Base-by-base conservation (phyloP, 345 rosid species). In the Murraya koenigii region DNA sequence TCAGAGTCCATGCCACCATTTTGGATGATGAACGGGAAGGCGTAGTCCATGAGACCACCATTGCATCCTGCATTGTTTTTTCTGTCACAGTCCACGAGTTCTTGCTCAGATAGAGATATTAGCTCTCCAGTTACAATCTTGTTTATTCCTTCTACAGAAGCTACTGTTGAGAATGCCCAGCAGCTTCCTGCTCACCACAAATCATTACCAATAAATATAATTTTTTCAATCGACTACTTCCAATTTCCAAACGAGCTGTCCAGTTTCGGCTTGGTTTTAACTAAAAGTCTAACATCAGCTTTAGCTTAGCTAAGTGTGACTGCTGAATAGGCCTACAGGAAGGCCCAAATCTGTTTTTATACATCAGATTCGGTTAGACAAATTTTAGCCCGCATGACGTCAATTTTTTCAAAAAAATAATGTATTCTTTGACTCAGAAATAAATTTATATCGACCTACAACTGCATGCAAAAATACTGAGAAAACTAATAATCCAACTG, bases 11-110 rank as follows among this genome's bases (percentile, higher is more conserved):
- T 85, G 20, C 99, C 99, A 28, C 99, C 98, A 20, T 91, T 91
- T 61, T 91, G 80, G 10, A 90, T 89, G 36, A 96, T 96, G 90
- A 92, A 96, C 69, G 92, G 90, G 82, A 94, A 96, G 41, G 94
- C 99, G 41, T 96, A 92, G 82, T 96, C 99, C 99, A 96, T 96
- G 10, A 96, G 88, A 78, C 99, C 99, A 4, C 99, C 98, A 36
- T 91, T 87, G 77, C 99, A 96, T 0, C 99, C 99, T 49, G 86
- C 86, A 69, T 96, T 88, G 60, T 91, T 89, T 6, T 82, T 1
- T 2, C 58, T 84, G 86, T 96, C 99, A 22, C 98, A 95, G 56
- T 95, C 99, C n/a, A 95, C 97, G 1, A 95, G 90, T 80, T 95
- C 97, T 80, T 95, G 99, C 76, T 95, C 99, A 0, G 99, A 95